Evolutionary conservation across 768 basidiomycete genomes (phyloP), one percentile per base, ranked within the genome.

Genomic region (Pleurotus eryngii): DNA sequence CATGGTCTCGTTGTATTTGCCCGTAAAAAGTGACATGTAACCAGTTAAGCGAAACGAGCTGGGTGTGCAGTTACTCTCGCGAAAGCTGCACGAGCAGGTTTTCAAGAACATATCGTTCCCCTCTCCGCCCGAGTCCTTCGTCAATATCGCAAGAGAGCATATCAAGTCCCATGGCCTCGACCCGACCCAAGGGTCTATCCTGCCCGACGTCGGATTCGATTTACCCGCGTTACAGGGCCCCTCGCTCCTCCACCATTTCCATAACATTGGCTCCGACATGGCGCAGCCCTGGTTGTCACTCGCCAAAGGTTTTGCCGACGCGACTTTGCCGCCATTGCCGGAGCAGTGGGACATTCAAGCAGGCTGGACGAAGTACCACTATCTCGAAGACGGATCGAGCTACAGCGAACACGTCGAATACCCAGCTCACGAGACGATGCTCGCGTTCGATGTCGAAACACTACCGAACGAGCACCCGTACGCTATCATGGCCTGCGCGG

Each of bases 391-490:
- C 64, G 95, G 95, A 1, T 85, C 86, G 18, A 84, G 87, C 64
- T 89, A 85, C 70, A 81, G 77, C 65, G 87, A 92, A 65, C 80
- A 82, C 8, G 88, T 95, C 54, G 75, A 82, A 2, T 85, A 75
- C 64, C 89, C 89, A 0, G 77, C 78, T 55, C 84, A 87, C 53
- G 92, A 93, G 66, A 73, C 85, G 43, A 78, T 89, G 78, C 81
- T 98, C 61, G 81, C 84, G 8, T 97, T 98, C 64, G 97, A 99
- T 68, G 91, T 98, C 55, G 95, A 99, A 72, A 94, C 92, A 0
- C 81, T 98, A 80, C 91, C 91, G 1, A 82, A 83, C 24, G 83
- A 91, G 66, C 82, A 90, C 49, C 86, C 86, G 1, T 93, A 84
- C 66, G 82, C 96, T 11, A 75, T 98, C 67, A 88, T 98, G 77